Evolutionary conservation across 495 filamentous ascomycete genomes (phyloP), one percentile per base, ranked within the genome.

Genomic region (Xylaria bambusicola): DNA sequence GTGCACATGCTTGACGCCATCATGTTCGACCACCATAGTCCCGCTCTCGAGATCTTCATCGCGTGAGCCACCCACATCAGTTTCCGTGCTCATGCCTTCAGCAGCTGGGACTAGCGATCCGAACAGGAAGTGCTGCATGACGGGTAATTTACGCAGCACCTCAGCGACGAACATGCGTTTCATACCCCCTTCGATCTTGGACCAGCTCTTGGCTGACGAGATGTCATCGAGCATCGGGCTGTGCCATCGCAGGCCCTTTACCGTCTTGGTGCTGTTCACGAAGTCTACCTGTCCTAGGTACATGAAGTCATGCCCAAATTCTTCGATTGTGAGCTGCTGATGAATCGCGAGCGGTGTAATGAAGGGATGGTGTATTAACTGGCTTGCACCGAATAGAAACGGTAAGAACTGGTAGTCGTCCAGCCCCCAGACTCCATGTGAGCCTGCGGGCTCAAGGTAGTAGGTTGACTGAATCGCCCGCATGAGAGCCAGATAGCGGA

Each of bases 211-310:
- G 4, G 94, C 89, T n/a, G 88, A 86, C 2, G 88, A 92, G 58
- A 99, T 98, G 69, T 99, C 94, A 68, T 99, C 95, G 33, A 99
- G 81, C 95, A 99, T 97, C 1, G 94, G 94, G 64, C 89, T 93
- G 69, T 98, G 94, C 94, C 94, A 99, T 45, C 95, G 83, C 62
- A 99, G 76, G 9, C 93, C 93, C 62, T 95, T 91, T 41, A 98
- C 94, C 1, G 90, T 97, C 81, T 99, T 99, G 50, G 95, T 93
- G 64, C 86, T 88, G 72, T 97, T 97, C 46, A 98, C 93, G 75
- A 94, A 97, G 27, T 84, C 82, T 27, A 99, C 90, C 74, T 97
- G 93, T 52, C 90, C 87, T 1, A 98, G 82, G 66, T 99, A 99
- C 52, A 98, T 73, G 66, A 87, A 96, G 48, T 92, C 89, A 57